These are phyloP conservation scores for Elsinoe arachidis DNA, from an alignment of 2,329 filamentous ascomycete genomes.

Conservation along the genomic window DNA sequence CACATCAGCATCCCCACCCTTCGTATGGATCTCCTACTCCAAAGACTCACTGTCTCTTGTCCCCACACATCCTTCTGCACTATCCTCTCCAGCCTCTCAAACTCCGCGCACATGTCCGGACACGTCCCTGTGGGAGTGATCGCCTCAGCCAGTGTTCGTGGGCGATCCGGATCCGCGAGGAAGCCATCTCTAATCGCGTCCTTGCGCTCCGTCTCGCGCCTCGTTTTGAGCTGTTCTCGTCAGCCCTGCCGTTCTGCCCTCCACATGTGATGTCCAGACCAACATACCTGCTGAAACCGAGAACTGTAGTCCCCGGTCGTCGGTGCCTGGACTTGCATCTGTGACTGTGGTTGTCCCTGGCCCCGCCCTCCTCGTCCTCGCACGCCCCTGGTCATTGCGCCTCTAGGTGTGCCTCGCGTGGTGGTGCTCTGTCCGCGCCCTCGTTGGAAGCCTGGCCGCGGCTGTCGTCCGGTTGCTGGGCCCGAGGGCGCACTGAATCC, in stretches of 20 bases:
- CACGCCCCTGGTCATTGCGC: background rate
- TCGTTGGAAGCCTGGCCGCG: constrained; percentile 6
- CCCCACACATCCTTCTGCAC: constrained; percentile 53
- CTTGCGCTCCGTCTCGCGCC: constrained; percentile 42
- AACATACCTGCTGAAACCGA: constrained; percentile 9
- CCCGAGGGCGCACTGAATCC: background rate
- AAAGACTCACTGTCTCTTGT: constrained; percentile 46
- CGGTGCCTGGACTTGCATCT: background rate
- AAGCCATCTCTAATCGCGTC: constrained; percentile 45
- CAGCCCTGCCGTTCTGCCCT: no score
- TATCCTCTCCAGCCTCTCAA: constrained; percentile 53
- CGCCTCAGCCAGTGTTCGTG: constrained; percentile 50
- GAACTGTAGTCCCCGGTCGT: constrained; percentile 4
- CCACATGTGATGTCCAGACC: no score
- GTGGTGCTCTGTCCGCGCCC: background rate
- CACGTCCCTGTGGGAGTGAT: constrained; percentile 55
- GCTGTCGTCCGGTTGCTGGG: background rate
- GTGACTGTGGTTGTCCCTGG: background rate
- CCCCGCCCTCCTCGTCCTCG: background rate
- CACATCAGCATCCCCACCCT: background rate
- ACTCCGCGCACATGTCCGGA: constrained; percentile 56
- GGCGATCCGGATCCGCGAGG: constrained; percentile 52
- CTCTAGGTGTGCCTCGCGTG: background rate
- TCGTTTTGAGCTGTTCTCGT: constrained; percentile 37
- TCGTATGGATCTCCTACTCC: background rate